Evolutionary conservation across 352 stramenopile genomes (phyloP).

Genomic region (Aphanomyces astaci): DNA sequence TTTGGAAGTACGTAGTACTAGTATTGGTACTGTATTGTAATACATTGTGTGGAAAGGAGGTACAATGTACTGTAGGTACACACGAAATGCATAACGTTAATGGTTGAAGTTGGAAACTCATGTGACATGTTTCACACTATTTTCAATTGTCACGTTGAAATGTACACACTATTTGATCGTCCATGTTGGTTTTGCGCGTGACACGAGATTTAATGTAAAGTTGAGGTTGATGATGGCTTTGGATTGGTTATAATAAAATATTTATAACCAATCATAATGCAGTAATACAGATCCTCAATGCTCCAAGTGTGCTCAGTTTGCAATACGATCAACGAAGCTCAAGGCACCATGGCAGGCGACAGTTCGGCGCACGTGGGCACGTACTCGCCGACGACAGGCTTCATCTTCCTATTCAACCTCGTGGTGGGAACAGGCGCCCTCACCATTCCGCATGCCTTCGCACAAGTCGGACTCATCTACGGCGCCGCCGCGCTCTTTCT

Average conservation of each 20-base stretch:
- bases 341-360: constrained; percentile 17
- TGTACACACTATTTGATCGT: no score
- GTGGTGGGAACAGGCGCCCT: constrained; percentile 80
- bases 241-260: constrained; percentile 3
- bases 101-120: no score
- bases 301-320: no score
- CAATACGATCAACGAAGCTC: neutral
- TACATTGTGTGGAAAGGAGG: no score
- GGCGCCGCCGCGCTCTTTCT: constrained; percentile 46
- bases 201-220: neutral
- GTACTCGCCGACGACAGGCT: constrained; percentile 81
- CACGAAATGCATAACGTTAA: no score
- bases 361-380: constrained; percentile 23
- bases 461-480: constrained; percentile 74
- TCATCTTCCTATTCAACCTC: constrained; percentile 89
- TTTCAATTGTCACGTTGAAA: no score
- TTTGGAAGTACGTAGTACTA: no score
- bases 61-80: no score
- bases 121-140: no score
- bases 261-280: neutral
- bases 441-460: constrained; percentile 80
- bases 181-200: no score
- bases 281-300: no score
- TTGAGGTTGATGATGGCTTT: neutral
- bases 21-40: no score